A percentile compares a stretch with the other conserved stretches of the same genome.
Evolutionary conservation across 2,329 filamentous ascomycete genomes (phyloP).

Genomic region (Colletotrichum incanum): DNA sequence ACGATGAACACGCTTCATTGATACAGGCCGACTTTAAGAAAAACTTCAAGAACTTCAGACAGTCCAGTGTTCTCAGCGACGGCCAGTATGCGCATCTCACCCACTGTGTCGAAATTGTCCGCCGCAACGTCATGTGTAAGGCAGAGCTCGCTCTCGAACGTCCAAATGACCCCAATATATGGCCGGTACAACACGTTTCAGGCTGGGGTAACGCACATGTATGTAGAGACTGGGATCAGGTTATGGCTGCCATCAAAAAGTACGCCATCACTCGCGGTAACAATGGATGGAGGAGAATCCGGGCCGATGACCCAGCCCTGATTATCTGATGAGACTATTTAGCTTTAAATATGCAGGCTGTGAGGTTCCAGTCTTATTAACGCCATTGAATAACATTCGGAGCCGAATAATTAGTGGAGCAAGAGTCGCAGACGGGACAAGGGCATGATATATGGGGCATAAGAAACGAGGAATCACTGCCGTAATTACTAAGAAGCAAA

Average conservation of each 20-base stretch:
- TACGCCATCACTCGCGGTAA: background rate
- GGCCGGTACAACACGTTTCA: background rate
- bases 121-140: conserved; percentile 1
- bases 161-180: background rate
- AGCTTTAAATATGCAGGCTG: too few relatives aligned
- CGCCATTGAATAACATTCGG: too few relatives aligned
- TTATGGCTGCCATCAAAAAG: conserved; percentile 1
- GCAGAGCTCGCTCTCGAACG: background rate
- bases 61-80: background rate
- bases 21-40: background rate
- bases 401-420: too few relatives aligned
- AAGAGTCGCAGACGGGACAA: too few relatives aligned
- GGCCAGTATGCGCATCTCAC: background rate
- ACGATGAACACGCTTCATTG: background rate
- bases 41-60: background rate
- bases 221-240: background rate
- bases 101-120: background rate
- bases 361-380: too few relatives aligned
- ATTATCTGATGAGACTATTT: too few relatives aligned
- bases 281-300: background rate
- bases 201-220: background rate
- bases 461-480: too few relatives aligned
- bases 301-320: background rate
- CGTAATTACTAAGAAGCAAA: too few relatives aligned
- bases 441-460: too few relatives aligned